These are phyloP conservation scores for Triangularia setosa DNA, from an alignment of 2,329 filamentous ascomycete species.

Conservation along the genomic window DNA sequence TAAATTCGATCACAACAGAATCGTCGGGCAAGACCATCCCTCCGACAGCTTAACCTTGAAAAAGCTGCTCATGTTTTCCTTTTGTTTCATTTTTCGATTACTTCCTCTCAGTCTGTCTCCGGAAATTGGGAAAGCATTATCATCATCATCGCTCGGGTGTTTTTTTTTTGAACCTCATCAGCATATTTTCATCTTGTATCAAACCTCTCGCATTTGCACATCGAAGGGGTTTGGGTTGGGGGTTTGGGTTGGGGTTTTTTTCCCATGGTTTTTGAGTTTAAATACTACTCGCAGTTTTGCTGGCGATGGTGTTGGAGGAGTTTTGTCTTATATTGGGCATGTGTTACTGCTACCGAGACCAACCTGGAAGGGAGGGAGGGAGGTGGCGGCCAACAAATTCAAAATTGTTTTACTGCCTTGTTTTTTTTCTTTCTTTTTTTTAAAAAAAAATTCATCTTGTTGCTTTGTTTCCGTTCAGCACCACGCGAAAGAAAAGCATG, in stretches of 20 bases:
- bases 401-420: background rate
- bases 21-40: background rate
- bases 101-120: background rate
- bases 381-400: background rate
- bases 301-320: background rate
- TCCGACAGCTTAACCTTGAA: background rate
- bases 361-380: background rate
- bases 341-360: too few relatives aligned
- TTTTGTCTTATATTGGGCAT: background rate
- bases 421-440: background rate
- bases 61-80: background rate
- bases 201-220: background rate
- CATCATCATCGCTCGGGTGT: background rate
- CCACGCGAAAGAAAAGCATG: background rate
- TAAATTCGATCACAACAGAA: background rate
- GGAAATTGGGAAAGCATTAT: background rate
- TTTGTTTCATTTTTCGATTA: background rate
- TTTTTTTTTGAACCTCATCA: background rate
- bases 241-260: too few relatives aligned
- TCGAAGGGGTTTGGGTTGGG: background rate
- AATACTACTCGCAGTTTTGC: background rate
- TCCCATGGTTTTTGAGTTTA: background rate
- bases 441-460: conserved; percentile 6
- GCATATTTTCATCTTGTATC: background rate
- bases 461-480: conserved; percentile 7